These are phyloP conservation scores for Phlebiopsis gigantea DNA, from an alignment of 768 basidiomycete species.

Conservation along the genomic window DNA sequence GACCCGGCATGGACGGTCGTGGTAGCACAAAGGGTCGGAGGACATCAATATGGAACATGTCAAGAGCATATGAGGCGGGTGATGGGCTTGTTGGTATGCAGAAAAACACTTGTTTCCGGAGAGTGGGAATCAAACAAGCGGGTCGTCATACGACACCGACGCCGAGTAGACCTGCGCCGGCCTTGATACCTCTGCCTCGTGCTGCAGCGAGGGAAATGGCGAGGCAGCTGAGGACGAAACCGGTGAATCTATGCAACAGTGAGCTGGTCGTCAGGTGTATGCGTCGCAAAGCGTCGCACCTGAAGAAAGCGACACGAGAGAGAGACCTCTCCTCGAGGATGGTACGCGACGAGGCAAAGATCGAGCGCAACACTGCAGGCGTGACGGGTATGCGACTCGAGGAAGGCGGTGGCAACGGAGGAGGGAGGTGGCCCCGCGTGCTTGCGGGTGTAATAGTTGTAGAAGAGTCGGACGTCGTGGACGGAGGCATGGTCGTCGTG, in stretches of 20 bases:
- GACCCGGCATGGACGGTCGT: background rate
- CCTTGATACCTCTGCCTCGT: conserved; percentile 61
- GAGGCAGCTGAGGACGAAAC: conserved; percentile 78
- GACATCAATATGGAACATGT: background rate
- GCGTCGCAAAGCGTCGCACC: conserved; percentile 35
- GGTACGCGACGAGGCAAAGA: conserved; percentile 82
- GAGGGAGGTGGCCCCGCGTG: background rate
- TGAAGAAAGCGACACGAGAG: conserved; percentile 82
- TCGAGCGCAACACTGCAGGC: conserved; percentile 73
- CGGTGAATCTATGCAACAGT: conserved; percentile 54
- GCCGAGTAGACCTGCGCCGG: conserved; percentile 61
- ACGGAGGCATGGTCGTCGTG: conserved; percentile 12
- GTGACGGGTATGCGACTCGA: conserved; percentile 75
- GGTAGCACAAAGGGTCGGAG: background rate
- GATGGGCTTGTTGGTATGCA: background rate
- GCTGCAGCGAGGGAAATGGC: conserved; percentile 74
- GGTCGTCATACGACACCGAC: conserved; percentile 35
- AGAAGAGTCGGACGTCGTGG: conserved; percentile 12
- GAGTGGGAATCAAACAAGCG: background rate
- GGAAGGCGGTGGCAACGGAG: conserved; percentile 38
- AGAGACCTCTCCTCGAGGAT: conserved; percentile 79
- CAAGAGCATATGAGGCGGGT: background rate
- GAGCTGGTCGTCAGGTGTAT: no score
- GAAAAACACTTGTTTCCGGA: background rate
- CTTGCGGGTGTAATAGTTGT: conserved; percentile 13